Percentiles rank a stretch among this genome's conserved stretches.
Conservation (phyloP, 73 alveolate species). For the Tetrahymena thermophila region DNA sequence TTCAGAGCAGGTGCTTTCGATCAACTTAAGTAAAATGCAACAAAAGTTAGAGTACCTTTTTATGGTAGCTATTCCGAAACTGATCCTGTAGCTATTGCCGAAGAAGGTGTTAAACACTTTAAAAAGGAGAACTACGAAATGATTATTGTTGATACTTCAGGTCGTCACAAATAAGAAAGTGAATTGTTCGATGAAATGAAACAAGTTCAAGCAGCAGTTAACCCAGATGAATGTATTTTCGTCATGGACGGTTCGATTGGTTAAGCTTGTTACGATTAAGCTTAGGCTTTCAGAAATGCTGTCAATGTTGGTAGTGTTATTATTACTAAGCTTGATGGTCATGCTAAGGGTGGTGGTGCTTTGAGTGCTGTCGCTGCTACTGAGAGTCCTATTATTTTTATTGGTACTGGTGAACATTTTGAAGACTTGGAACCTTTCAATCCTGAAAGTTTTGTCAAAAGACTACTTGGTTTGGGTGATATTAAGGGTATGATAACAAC, state of each 20-base stretch:
- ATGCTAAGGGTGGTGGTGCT: constrained; percentile 99
- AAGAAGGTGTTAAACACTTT: constrained; percentile 91
- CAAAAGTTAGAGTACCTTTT: constrained; percentile 81
- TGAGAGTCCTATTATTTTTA: constrained; percentile 91
- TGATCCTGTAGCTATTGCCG: constrained; percentile 97
- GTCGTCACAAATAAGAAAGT: constrained; percentile 98
- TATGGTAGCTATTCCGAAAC: constrained; percentile 91
- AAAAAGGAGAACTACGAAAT: constrained; percentile 89
- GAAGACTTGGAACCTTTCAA: constrained; percentile 95
- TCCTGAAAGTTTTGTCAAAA: constrained; percentile 89
- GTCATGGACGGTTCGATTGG: constrained; percentile 92
- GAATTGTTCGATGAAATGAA: constrained; percentile 98
- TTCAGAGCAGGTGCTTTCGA: constrained; percentile 99
- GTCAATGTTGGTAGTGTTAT: constrained; percentile 97
- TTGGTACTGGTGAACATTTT: constrained; percentile 98
- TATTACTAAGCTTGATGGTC: constrained; percentile 98
- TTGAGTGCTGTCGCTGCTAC: constrained; percentile 95
- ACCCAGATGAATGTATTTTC: constrained; percentile 94
- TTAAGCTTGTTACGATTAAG: constrained; percentile 57
- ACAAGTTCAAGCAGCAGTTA: constrained; percentile 89
- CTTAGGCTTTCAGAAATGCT: constrained; percentile 94
- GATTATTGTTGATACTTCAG: constrained; percentile 99
- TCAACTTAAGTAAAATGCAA: constrained; percentile 97
- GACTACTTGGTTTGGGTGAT: constrained; percentile 95
- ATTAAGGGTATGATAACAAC: constrained; percentile 85